Evolutionary conservation across 2,329 filamentous ascomycete species (phyloP).

Genomic region (Furcasterigmium furcatum): DNA sequence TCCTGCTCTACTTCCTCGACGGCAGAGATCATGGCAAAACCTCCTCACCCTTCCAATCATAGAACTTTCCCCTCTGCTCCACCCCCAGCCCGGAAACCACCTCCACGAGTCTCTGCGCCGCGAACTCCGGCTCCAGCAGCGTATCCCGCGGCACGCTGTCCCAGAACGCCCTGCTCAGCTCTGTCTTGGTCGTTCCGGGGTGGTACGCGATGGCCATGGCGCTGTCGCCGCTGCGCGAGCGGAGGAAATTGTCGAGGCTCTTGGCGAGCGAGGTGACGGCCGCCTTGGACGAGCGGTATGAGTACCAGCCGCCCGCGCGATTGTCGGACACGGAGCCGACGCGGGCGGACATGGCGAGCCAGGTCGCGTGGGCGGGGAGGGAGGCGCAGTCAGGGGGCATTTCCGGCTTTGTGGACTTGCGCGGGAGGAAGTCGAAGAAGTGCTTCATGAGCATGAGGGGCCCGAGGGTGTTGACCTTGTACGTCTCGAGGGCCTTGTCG

Average conservation of each 20-base stretch:
- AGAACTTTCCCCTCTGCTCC: conserved; percentile 58
- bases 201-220: conserved; percentile 71
- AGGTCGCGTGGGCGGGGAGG: conserved; percentile 55
- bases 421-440: conserved; percentile 66
- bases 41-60: conserved; percentile 68
- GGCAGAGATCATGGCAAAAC: conserved; percentile 43
- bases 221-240: conserved; percentile 51
- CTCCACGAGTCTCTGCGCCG: conserved; percentile 60
- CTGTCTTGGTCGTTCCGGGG: conserved; percentile 78
- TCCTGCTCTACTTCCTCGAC: not conserved
- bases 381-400: conserved; percentile 8
- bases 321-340: conserved; percentile 76
- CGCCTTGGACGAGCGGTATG: conserved; percentile 73
- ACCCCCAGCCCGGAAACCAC: conserved; percentile 48
- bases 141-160: conserved; percentile 54
- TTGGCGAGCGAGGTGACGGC: conserved; percentile 69
- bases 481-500: conserved; percentile 60
- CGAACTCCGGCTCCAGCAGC: conserved; percentile 64
- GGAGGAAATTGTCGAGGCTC: conserved; percentile 67
- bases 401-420: conserved; percentile 40
- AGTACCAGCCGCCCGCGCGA: conserved; percentile 74
- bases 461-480: conserved; percentile 70
- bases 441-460: conserved; percentile 76
- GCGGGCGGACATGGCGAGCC: conserved; percentile 74
- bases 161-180: conserved; percentile 72